Percentiles rank a stretch among this genome's conserved stretches.
Conservation (phyloP, 345 rosid species). For the Gossypium longicalyx region DNA sequence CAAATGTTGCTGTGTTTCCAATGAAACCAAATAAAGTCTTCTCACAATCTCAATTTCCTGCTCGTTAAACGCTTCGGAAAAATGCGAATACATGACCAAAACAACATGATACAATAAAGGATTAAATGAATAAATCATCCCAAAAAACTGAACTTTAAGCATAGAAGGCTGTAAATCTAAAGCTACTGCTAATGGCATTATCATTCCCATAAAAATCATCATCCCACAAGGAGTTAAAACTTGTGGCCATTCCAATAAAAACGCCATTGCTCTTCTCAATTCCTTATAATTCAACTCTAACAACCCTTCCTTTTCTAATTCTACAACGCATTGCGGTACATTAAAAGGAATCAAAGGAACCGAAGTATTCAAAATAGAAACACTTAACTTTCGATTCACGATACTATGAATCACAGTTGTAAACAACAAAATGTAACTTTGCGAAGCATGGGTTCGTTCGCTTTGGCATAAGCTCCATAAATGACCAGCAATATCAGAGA, state of each 20-base stretch:
- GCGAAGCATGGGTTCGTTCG: conserved; percentile 89
- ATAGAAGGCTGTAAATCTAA: conserved; percentile 86
- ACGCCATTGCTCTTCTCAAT: conserved; percentile 79
- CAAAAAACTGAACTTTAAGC: conserved; percentile 87
- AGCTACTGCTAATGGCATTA: conserved; percentile 66
- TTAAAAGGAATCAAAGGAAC: conserved; percentile 79
- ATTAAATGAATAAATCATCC: conserved; percentile 81
- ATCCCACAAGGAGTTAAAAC: conserved; percentile 76
- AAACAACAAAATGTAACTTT: conserved; percentile 71
- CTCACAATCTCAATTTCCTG: conserved; percentile 68
- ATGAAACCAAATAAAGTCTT: conserved; percentile 60
- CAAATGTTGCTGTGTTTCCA: conserved; percentile 58
- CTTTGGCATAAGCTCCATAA: conserved; percentile 86
- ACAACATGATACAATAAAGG: conserved; percentile 73
- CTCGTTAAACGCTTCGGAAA: conserved; percentile 69
- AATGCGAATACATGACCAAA: conserved; percentile 54
- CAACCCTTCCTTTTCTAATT: conserved; percentile 31
- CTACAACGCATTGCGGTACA: conserved; percentile 45
- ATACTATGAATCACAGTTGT: conserved; percentile 53
- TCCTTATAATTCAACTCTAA: conserved; percentile 77
- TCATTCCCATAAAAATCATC: conserved; percentile 76
- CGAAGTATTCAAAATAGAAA: conserved; percentile 66
- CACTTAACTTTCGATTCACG: conserved; percentile 47
- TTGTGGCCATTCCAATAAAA: conserved; percentile 77
- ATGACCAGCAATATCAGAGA: conserved; percentile 70